Evolutionary conservation across 495 filamentous ascomycete genomes (phyloP), one percentile per base, ranked within the genome.

Genomic region (Thermochaetoides thermophila): DNA sequence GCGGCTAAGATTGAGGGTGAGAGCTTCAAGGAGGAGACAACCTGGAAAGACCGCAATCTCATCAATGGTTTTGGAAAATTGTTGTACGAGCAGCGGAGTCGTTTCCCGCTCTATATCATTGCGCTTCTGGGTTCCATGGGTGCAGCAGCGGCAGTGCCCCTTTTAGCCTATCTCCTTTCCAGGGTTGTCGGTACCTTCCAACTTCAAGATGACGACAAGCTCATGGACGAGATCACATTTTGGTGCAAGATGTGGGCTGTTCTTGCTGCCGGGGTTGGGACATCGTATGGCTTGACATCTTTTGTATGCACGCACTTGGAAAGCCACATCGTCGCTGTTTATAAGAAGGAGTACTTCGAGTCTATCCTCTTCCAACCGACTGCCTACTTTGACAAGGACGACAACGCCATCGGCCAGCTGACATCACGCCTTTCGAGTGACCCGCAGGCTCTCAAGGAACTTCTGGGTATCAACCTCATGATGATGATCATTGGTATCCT

Each of bases 391-490:
- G 78, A 84, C 49, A 48, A 53, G 3, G 56, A 65, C 24, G 65
- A 71, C 29, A 78, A 81, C 39, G 63, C 74, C 0, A 59, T 67
- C 5, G 78, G 78, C 3, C 63, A 77, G 9, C 55, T 84, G 20
- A 68, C 68, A 5, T 62, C 71, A 3, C 63, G 64, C 5, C 57
- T 80, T 2, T 63, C 68, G 7, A 59, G 61, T 29, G 66, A 77
- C 33, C 73, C 76, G 3, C 71, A 65, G 21, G 60, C 69, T 9
- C 45, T 82, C 0, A 69, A 81, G 46, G 73, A 80, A 31, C 56
- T 82, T 2, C 48, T 78, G 14, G 69, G 71, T 7, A 45, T 59
- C 16, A 73, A 74, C 39, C 59, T 71, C 46, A 63, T 60, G 37
- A 58, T 68, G 56, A 42, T 69, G 12, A 55, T 66, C 36, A 57